These are phyloP conservation scores for Camellia sinensis DNA, from an alignment of 148 eudicot genomes.

Conservation along the genomic window DNA sequence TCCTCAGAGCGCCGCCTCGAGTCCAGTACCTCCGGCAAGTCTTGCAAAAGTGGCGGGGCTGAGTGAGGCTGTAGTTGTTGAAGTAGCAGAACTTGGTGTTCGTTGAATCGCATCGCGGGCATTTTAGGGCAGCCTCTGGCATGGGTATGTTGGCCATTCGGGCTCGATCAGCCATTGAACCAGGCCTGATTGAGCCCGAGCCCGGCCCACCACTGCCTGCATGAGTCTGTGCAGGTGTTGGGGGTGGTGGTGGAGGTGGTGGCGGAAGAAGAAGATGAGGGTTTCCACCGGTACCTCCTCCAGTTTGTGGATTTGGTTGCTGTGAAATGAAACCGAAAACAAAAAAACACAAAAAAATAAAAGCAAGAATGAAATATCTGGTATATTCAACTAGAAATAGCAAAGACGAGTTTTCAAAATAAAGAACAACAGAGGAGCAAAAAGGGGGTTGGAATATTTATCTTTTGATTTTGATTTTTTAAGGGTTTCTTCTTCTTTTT, in stretches of 20 bases:
- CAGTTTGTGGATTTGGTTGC: constrained; percentile 32
- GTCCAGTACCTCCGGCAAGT: constrained; percentile 63
- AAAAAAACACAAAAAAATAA: neutral
- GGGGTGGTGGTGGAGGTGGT: constrained; percentile 16
- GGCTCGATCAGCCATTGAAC: constrained; percentile 53
- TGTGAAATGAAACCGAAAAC: constrained; percentile 14
- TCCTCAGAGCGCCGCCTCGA: constrained; percentile 50
- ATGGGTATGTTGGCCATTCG: no score
- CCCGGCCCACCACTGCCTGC: constrained; percentile 6
- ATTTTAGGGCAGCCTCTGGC: constrained; percentile 37
- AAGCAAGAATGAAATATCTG: constrained; percentile 23
- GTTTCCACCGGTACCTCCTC: constrained; percentile 20
- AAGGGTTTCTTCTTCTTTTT: no score
- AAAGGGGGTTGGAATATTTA: constrained; percentile 34
- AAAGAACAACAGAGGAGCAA: constrained; percentile 5
- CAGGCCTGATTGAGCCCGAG: constrained; percentile 45
- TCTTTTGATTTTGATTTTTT: constrained; percentile 19
- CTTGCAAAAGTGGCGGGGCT: neutral
- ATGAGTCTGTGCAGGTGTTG: constrained; percentile 16
- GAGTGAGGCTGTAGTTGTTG: no score
- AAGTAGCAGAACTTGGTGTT: no score
- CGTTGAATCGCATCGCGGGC: no score
- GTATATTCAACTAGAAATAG: constrained; percentile 40
- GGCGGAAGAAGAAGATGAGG: constrained; percentile 16
- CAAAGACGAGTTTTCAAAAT: constrained; percentile 8